Evolutionary conservation across 2,329 filamentous ascomycete species (phyloP).

Genomic region (Ophiocordyceps camponoti-saundersi): DNA sequence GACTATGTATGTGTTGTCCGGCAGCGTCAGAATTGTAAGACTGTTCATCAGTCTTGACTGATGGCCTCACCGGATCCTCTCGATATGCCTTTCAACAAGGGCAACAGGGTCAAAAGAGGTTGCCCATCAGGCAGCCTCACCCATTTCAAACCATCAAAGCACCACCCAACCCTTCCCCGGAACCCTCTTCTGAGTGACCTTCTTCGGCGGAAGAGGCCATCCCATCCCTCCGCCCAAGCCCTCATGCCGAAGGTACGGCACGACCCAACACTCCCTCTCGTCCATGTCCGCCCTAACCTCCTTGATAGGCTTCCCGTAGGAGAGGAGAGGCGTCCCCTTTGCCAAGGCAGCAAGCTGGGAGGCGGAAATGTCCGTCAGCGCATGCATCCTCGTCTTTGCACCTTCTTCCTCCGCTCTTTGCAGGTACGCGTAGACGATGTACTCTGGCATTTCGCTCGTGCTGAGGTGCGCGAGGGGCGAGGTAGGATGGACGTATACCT

Average conservation of each 20-base stretch:
- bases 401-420: slow-evolving; percentile 45
- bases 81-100: too few species aligned
- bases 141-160: slow-evolving; percentile 19
- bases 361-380: slow-evolving; percentile 63
- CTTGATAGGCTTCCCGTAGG: slow-evolving; percentile 81
- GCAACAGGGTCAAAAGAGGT: too few species aligned
- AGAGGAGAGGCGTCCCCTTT: slow-evolving; percentile 68
- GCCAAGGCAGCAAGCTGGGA: slow-evolving; percentile 63
- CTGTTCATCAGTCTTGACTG: too few species aligned
- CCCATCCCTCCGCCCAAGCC: slow-evolving; percentile 43
- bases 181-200: slow-evolving; percentile 65
- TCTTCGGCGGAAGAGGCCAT: slow-evolving; percentile 76
- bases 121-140: too few species aligned
- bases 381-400: slow-evolving; percentile 73
- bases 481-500: slow-evolving; percentile 76
- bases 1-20: too few species aligned
- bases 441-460: slow-evolving; percentile 62
- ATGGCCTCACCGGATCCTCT: too few species aligned
- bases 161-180: slow-evolving; percentile 59
- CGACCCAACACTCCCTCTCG: slow-evolving; percentile 63
- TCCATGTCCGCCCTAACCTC: slow-evolving; percentile 38
- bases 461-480: slow-evolving; percentile 60
- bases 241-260: slow-evolving; percentile 59
- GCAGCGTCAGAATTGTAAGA: too few species aligned
- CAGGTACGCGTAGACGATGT: slow-evolving; percentile 74